Percentiles rank a stretch among this genome's conserved stretches.
Conservation (phyloP, 2,329 filamentous ascomycete species). For the Keithomyces neogunnii region DNA sequence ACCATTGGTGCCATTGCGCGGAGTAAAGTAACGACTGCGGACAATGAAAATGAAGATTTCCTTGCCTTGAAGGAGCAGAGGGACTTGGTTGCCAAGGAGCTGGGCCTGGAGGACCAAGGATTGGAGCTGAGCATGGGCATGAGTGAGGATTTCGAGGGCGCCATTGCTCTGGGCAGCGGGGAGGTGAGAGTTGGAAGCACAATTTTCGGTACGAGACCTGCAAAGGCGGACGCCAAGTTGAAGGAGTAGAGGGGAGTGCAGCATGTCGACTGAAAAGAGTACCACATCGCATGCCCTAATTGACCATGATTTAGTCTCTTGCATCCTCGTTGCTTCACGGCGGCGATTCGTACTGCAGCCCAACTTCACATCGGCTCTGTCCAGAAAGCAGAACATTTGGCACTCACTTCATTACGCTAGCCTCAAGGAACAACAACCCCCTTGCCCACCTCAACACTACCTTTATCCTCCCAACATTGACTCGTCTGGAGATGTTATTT, state of each 20-base stretch:
- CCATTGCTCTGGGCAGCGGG: constrained; percentile 71
- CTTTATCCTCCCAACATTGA: no score
- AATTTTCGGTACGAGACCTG: constrained; percentile 80
- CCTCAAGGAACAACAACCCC: constrained; percentile 1
- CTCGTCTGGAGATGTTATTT: no score
- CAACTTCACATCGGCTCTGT: no score
- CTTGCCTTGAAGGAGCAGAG: constrained; percentile 57
- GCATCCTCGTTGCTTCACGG: no score
- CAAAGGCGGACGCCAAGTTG: constrained; percentile 71
- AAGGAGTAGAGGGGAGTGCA: constrained; percentile 26
- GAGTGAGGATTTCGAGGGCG: constrained; percentile 92
- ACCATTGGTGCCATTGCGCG: constrained; percentile 93
- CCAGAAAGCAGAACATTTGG: no score
- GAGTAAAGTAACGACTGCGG: constrained; percentile 62
- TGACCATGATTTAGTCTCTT: no score
- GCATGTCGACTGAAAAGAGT: background rate
- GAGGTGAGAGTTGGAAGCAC: constrained; percentile 91
- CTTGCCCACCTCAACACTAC: no score
- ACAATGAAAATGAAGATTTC: constrained; percentile 91
- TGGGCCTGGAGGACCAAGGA: constrained; percentile 34
- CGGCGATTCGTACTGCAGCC: no score
- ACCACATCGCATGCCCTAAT: background rate
- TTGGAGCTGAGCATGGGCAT: constrained; percentile 97
- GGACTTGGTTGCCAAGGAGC: constrained; percentile 55
- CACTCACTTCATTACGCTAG: background rate